A percentile compares a stretch with the other conserved stretches of the same genome.
These are phyloP conservation scores for Malassezia arunalokei DNA, from an alignment of 1,284 basidiomycete species.

Conservation along the genomic window DNA sequence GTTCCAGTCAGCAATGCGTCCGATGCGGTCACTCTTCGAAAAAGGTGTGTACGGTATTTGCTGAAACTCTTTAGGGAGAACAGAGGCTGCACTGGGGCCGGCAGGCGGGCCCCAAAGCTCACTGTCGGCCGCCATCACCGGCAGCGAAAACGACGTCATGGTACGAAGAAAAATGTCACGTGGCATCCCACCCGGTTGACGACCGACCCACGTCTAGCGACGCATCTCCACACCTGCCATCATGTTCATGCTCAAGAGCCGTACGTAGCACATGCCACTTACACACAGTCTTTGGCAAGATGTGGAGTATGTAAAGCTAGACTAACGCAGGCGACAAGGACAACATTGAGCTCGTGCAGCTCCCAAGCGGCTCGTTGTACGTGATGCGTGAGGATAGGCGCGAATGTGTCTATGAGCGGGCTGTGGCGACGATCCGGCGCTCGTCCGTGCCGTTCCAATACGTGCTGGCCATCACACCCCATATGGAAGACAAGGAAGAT, in stretches of 20 bases:
- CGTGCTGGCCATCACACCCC: constrained; percentile 87
- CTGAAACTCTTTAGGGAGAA: constrained; percentile 35
- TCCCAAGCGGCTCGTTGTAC: constrained; percentile 80
- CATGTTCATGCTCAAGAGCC: constrained; percentile 68
- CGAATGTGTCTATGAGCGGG: constrained; percentile 98
- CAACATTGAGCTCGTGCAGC: constrained; percentile 61
- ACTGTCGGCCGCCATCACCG: constrained; percentile 24
- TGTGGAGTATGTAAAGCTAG: constrained; percentile 60
- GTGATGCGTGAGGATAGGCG: constrained; percentile 78
- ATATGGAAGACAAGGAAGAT: constrained; percentile 85
- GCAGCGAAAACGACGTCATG: constrained; percentile 40
- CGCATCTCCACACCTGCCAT: background rate
- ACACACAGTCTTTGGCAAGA: constrained; percentile 69
- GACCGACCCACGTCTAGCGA: background rate
- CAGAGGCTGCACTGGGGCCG: constrained; percentile 18
- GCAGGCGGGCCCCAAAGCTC: constrained; percentile 38
- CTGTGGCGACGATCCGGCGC: constrained; percentile 82
- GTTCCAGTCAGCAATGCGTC: constrained; percentile 93
- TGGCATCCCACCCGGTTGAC: background rate
- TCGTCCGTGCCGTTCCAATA: constrained; percentile 72
- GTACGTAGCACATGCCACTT: constrained; percentile 52
- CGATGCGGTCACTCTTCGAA: constrained; percentile 95
- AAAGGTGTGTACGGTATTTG: constrained; percentile 67
- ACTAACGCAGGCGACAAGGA: constrained; percentile 22
- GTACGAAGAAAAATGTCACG: background rate